Evolutionary conservation across 2,329 filamentous ascomycete genomes (phyloP), one percentile per base, ranked within the genome.

Genomic region (Exophiala viscosa): DNA sequence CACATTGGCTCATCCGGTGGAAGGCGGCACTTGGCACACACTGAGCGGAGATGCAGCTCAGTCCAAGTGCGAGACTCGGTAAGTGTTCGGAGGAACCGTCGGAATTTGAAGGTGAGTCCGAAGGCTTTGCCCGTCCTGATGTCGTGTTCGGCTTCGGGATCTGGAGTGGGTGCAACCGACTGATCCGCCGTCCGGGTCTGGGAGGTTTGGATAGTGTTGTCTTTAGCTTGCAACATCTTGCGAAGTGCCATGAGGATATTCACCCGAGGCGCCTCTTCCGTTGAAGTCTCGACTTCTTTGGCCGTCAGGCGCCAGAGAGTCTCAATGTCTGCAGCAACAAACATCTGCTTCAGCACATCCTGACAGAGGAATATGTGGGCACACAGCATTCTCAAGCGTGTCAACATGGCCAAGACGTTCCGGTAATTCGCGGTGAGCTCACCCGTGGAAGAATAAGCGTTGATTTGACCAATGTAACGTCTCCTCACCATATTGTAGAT

Each of bases 401-500:
- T 61, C 5, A 81, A 63, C 71, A 81, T 73, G 2, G 72, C 69
- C 31, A 77, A 64, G 2, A 73, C 70, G 48, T 73, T 72, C 23
- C 58, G 64, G 47, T 69, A 73, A 15, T 71, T 66, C 4, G 48
- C 38, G 7, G 49, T 28, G 3, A 59, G 9, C 53, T 59, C 36
- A 41, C 56, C 7, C 48, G 52, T 46, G 51, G 41, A 36, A 65
- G 66, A 45, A 52, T 57, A 63, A 17, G 50, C 54, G 47, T 76
- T 75, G 64, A 80, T 73, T 32, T 69, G 63, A 11, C 65, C 52
- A 8, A 74, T 61, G 52, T 77, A 76, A 11, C 73, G 67, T 7
- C 64, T 53, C 3, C 67, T 66, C 1, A 84, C 76, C 42, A 80
- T 76, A 1, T 76, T 68, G 55, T 84, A 84, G 31, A 84, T 71